These are phyloP conservation scores for Zygoascus flipseniorum DNA, from an alignment of 805 yeast genomes.

Conservation along the genomic window DNA sequence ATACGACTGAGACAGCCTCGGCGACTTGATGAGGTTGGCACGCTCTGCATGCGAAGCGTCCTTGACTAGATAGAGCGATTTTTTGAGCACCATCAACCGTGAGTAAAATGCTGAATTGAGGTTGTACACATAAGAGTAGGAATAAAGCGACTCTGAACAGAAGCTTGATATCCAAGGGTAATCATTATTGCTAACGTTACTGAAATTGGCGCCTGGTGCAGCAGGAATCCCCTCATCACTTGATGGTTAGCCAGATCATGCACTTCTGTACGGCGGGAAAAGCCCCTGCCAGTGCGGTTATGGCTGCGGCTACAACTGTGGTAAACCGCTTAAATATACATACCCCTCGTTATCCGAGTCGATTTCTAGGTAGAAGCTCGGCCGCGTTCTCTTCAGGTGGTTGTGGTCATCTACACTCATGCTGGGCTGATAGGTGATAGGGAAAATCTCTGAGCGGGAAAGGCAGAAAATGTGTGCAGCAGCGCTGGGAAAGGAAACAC, in stretches of 20 bases:
- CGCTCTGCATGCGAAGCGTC: constrained; percentile 41
- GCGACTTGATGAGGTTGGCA: neutral
- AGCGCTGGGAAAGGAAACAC: too few species aligned
- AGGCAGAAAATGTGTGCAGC: too few species aligned
- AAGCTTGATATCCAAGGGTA: constrained; percentile 44
- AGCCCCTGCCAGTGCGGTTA: too few species aligned
- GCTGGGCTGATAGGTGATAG: neutral
- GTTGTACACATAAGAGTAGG: constrained; percentile 75
- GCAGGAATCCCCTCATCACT: neutral
- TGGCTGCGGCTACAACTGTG: neutral
- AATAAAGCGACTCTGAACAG: constrained; percentile 73
- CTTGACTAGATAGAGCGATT: constrained; percentile 65
- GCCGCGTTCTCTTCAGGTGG: neutral
- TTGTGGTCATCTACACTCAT: neutral
- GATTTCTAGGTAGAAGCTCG: neutral
- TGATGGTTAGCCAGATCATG: neutral
- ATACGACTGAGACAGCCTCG: neutral
- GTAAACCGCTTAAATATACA: neutral
- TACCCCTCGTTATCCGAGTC: neutral
- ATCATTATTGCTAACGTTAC: neutral
- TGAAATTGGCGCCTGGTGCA: neutral
- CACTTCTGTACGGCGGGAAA: too few species aligned
- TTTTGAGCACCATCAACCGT: constrained; percentile 61
- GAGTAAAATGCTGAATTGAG: constrained; percentile 75
- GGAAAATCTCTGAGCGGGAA: too few species aligned